Conservation (phyloP, 2,329 filamentous ascomycete genomes). For the Aspergillus tanneri region DNA sequence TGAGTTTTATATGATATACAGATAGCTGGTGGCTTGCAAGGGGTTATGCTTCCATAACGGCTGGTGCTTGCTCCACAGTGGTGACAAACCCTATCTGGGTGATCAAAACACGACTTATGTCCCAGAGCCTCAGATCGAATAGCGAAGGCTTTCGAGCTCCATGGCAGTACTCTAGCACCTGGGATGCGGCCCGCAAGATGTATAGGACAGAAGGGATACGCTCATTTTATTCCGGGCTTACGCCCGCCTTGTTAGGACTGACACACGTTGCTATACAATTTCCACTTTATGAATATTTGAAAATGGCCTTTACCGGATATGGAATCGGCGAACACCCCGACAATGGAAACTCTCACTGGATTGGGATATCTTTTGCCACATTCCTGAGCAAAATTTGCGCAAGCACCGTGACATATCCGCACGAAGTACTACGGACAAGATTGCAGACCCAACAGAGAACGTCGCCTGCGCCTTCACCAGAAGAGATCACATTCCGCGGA, state of each 20-base stretch:
- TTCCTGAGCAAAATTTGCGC: conserved; percentile 93
- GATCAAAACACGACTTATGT: conserved; percentile 98
- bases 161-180: conserved; percentile 88
- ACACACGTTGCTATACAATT: conserved; percentile 98
- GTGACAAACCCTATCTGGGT: conserved; percentile 99
- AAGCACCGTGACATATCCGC: conserved; percentile 92
- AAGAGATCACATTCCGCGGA: conserved; percentile 52
- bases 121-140: conserved; percentile 65
- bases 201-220: conserved; percentile 82
- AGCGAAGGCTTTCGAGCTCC: conserved; percentile 52
- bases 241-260: conserved; percentile 84
- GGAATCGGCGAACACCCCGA: conserved; percentile 74
- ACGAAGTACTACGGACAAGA: conserved; percentile 91
- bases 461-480: conserved; percentile 44
- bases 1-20: conserved; percentile 33
- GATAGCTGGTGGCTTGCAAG: conserved; percentile 76
- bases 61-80: conserved; percentile 88
- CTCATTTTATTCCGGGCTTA: conserved; percentile 93
- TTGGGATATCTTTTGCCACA: conserved; percentile 82
- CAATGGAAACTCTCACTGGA: conserved; percentile 66
- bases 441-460: conserved; percentile 89
- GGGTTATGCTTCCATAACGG: conserved; percentile 85
- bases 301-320: conserved; percentile 83
- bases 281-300: conserved; percentile 90
- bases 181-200: conserved; percentile 95